Base-by-base conservation (phyloP, 1,284 basidiomycete genomes). In the Malassezia yamatoensis region DNA sequence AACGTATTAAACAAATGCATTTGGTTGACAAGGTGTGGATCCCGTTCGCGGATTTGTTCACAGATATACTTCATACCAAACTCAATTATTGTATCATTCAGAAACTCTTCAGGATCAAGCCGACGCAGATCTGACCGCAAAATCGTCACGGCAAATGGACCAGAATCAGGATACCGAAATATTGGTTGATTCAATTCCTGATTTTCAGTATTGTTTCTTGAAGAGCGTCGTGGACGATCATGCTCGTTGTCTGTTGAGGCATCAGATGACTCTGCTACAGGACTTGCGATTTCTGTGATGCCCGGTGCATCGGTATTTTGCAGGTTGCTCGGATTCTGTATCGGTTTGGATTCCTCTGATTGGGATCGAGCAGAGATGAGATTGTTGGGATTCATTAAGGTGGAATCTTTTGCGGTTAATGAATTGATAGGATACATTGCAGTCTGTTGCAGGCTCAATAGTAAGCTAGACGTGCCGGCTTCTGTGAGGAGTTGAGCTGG, bases 11-110 rank as follows among this genome's bases (percentile, higher is more conserved):
- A 96, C 6, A 98, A 80, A 70, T 96, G 84, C 2, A 93, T 81
- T 63, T 87, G 80, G 6, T 85, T 81, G 2, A 83, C 86, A 11
- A 88, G 76, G 11, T 78, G 78, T 0, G 85, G 83, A 56, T 85
- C 70, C 6, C 29, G 67, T 74, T 29, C 24, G 6, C 63, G 59
- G 24, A 67, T 63, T 32, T 64, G 29, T 20, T 70, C 63, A 42
- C 64, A 53, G 0, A 78, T 85, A 48, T 68, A 88, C 86, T 88
- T 90, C 34, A 98, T 79, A 2, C 89, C 93, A 69, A 93, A 94
- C 70, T 98, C 93, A 43, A 98, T 88, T 21, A 96, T 77, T 0
- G 87, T 91, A 77, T 99, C 94, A 73, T 99, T 98, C 45, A 99
- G 59, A 35, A 66, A 64, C 40, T 67, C 62, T 21, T 63, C 64